Base-by-base conservation (phyloP, 2,329 filamentous ascomycete genomes). In the Neonectria punicea region DNA sequence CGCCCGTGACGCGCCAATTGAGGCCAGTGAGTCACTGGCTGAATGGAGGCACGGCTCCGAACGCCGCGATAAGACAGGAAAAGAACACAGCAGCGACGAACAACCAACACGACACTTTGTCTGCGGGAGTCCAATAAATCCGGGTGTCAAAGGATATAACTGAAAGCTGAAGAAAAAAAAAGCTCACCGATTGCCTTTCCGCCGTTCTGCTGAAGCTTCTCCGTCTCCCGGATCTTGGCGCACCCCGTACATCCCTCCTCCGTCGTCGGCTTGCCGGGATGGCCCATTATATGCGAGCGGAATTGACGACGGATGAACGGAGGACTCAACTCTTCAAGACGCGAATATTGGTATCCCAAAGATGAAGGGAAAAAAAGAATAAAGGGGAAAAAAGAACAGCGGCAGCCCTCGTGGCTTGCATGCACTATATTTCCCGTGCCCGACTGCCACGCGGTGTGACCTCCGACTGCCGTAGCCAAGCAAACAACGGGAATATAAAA, bases 181-280 rank as follows among this genome's bases (percentile, higher is more conserved):
- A 32, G 10, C 18, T 22, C 32, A 66, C 53, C 44, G 11, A 34
- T 43, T 28, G 16, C 53, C 61, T 70, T 36, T 68, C 67, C 60
- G 30, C 59, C 54, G 28, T 64, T 64, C 2, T 58, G 47, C 9
- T 64, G 41, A 2, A 54, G 47, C 47, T 66, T 68, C 46, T 74
- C 72, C 25, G 51, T 67, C 51, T 73, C 61, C 36, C 51, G 47
- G 39, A 74, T 74, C 65, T 74, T 68, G 25, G 66, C 72, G 53
- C 72, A 74, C 44, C 72, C 72, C 28, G n/a, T 50, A 57, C 72
- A 74, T 18, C 36, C 53, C 16, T 22, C 41, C 14, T 22, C 41
- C 14, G 22, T 18, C 8, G 54, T 20, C 51, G 39, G 58, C 16
- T 53, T 22, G 58, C 49, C 53, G 28, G 44, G 16, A 43, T 53